Conservation (phyloP, 176 grass and related monocot species). For the Puccinellia tenuiflora region DNA sequence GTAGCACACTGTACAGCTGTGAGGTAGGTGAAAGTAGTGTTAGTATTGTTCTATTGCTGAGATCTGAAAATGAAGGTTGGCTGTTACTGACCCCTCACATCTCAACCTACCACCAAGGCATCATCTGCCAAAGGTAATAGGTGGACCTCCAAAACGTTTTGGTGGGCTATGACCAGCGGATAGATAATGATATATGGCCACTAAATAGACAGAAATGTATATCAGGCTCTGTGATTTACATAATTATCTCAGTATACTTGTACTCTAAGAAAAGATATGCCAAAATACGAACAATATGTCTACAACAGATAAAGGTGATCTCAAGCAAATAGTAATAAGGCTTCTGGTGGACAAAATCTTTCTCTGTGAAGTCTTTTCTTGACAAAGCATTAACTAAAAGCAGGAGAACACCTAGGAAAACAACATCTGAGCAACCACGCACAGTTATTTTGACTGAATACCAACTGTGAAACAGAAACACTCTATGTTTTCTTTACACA, state of each 20-base stretch:
- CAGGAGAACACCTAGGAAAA: not conserved
- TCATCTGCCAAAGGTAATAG: slow-evolving; percentile 8
- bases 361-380: not conserved
- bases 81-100: slow-evolving; percentile 11
- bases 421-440: slow-evolving; percentile 11
- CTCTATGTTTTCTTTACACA: not conserved
- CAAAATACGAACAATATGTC: slow-evolving; percentile 5
- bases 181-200: not conserved
- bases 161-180: not conserved
- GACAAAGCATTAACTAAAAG: not conserved
- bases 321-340: slow-evolving; percentile 7
- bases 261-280: slow-evolving; percentile 29
- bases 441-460: not conserved
- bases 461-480: not conserved
- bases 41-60: not conserved
- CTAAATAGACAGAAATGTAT: not conserved
- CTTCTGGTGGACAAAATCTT: slow-evolving; percentile 6
- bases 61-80: slow-evolving; percentile 1
- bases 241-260: slow-evolving; percentile 18
- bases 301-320: slow-evolving; percentile 2
- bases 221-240: slow-evolving; percentile 9
- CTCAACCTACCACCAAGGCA: slow-evolving; percentile 16
- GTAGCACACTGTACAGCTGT: not conserved
- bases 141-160: not conserved
- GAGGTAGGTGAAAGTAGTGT: slow-evolving; percentile 19